These are phyloP conservation scores for Malassezia nana DNA, from an alignment of 1,284 basidiomycete genomes.

Conservation along the genomic window DNA sequence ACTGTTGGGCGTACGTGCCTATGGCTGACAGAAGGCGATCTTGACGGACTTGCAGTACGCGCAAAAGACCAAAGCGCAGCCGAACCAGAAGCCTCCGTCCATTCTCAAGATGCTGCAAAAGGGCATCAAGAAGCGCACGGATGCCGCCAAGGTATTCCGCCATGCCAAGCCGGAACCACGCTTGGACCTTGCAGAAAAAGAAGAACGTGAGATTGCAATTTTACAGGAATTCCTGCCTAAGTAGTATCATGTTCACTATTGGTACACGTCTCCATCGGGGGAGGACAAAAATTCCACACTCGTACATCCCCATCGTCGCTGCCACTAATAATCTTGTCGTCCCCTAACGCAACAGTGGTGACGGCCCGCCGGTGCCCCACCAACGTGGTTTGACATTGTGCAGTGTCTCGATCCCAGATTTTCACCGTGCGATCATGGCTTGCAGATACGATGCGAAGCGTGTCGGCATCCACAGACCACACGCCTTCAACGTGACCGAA, in stretches of 20 bases:
- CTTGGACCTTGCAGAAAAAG: conserved; percentile 15
- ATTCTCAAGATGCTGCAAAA: conserved; percentile 20
- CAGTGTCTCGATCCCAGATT: conserved; percentile 87
- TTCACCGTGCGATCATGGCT: conserved; percentile 81
- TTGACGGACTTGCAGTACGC: conserved; percentile 19
- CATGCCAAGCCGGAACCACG: conserved; percentile 17
- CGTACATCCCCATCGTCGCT: conserved; percentile 72
- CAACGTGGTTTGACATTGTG: conserved; percentile 74
- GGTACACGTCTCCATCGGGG: background rate
- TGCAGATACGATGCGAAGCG: conserved; percentile 77
- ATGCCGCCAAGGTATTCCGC: conserved; percentile 13
- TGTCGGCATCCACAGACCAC: conserved; percentile 87
- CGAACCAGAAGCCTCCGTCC: conserved; percentile 19
- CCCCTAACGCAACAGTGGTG: conserved; percentile 76
- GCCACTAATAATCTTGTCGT: conserved; percentile 90
- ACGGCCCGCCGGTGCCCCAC: conserved; percentile 91
- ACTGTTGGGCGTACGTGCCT: conserved; percentile 13
- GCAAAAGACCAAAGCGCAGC: conserved; percentile 15
- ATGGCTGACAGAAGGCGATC: conserved; percentile 11
- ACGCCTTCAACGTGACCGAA: conserved; percentile 92
- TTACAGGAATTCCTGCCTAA: conserved; percentile 13
- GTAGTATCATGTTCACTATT: background rate
- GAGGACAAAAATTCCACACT: conserved; percentile 35
- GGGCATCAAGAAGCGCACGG: conserved; percentile 19
- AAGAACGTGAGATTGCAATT: conserved; percentile 13